Evolutionary conservation across 257 asterid genomes (phyloP).

Genomic region (Nicotiana attenuata): DNA sequence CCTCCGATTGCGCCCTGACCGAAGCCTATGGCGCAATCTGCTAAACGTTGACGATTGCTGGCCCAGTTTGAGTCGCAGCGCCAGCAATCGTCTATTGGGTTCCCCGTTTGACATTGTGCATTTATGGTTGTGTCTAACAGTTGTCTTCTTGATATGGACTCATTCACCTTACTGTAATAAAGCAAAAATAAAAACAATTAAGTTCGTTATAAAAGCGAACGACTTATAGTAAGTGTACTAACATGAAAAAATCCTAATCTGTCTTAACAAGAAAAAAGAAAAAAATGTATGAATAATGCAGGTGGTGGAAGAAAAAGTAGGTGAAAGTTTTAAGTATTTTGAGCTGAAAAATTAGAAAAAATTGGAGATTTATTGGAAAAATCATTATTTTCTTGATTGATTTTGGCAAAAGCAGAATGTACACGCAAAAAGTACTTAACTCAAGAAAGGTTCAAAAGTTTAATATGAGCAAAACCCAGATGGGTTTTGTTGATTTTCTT

Average conservation of each 20-base stretch:
- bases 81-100: constrained; percentile 98
- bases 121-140: constrained; percentile 22
- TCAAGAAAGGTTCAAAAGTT: not conserved
- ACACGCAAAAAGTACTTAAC: not conserved
- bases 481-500: not conserved
- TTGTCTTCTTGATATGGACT: constrained; percentile 49
- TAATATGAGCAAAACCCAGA: not conserved
- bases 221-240: too few species aligned
- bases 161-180: constrained; percentile 54
- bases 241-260: too few species aligned
- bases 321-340: not conserved
- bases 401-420: not conserved
- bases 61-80: constrained; percentile 78
- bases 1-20: constrained; percentile 72
- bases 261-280: too few species aligned
- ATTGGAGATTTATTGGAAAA: not conserved
- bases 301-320: too few species aligned
- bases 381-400: too few species aligned
- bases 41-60: constrained; percentile 61
- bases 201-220: too few species aligned
- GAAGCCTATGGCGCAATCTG: constrained; percentile 80
- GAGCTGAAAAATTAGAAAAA: not conserved
- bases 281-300: too few species aligned
- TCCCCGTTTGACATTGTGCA: constrained; percentile 77
- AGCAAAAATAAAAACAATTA: too few species aligned